phyloP scores from a whole-genome alignment of 1,284 basidiomycete genomes.

The Ustilago lituana region DNA sequence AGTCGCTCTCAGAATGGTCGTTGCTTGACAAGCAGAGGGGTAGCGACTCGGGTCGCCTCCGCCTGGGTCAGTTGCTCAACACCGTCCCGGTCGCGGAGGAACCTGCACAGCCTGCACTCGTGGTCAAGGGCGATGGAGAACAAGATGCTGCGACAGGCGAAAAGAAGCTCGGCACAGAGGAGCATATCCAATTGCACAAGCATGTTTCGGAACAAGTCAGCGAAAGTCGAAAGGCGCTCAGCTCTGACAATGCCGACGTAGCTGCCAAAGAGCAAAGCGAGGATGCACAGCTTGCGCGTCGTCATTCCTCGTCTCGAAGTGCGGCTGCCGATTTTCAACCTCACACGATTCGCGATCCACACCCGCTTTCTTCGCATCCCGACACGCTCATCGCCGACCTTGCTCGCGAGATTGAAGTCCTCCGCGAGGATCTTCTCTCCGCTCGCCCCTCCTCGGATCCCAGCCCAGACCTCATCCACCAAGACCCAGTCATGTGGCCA shows the following conservation, averaged over 20 bases:
- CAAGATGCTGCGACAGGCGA: neutral
- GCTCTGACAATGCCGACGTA: neutral
- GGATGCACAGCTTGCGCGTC: conserved; percentile 4
- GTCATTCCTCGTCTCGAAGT: conserved; percentile 12
- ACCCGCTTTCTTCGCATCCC: conserved; percentile 79
- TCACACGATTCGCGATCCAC: conserved; percentile 65
- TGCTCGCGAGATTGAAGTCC: conserved; percentile 80
- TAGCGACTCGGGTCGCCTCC: conserved; percentile 26
- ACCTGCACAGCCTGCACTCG: neutral
- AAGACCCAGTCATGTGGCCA: conserved; percentile 75
- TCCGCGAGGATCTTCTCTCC: conserved; percentile 78
- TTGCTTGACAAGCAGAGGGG: conserved; percentile 42
- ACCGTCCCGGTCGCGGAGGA: neutral
- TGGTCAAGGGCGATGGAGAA: conserved; percentile 2
- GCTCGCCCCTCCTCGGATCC: conserved; percentile 9
- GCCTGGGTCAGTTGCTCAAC: conserved; percentile 13
- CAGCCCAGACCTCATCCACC: conserved; percentile 15
- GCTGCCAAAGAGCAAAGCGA: neutral
- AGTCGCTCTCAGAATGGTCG: conserved; percentile 18
- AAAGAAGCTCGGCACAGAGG: conserved; percentile 28
- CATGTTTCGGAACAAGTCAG: conserved; percentile 19
- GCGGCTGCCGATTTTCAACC: conserved; percentile 13
- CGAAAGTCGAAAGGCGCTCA: conserved; percentile 32
- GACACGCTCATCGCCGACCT: conserved; percentile 76
- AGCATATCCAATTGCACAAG: conserved; percentile 41